phyloP scores from a whole-genome alignment of 768 basidiomycete genomes.

The Boletus edulis region DNA sequence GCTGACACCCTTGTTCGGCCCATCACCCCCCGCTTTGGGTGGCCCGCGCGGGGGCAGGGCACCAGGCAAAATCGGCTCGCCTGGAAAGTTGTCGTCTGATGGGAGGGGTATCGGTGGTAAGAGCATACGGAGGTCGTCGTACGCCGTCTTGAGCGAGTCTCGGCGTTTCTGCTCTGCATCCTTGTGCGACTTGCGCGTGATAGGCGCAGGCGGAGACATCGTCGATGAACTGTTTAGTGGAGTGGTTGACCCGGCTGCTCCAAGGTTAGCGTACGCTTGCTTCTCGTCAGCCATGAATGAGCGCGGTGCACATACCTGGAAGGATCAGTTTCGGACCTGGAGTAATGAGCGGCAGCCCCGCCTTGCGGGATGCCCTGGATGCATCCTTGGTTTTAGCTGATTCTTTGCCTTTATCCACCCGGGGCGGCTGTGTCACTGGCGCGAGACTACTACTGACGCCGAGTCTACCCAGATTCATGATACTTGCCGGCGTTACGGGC shows the following conservation, averaged over 20 bases:
- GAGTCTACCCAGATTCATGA: constrained; percentile 82
- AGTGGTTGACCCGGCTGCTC: constrained; percentile 34
- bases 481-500: constrained; percentile 88
- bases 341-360: constrained; percentile 38
- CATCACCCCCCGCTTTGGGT: constrained; percentile 79
- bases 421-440: constrained; percentile 24
- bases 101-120: constrained; percentile 88
- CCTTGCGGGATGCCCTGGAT: constrained; percentile 28
- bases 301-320: constrained; percentile 48
- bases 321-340: constrained; percentile 69
- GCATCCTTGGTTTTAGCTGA: constrained; percentile 29
- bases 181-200: constrained; percentile 85
- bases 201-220: constrained; percentile 37
- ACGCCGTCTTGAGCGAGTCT: constrained; percentile 94
- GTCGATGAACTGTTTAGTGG: constrained; percentile 25
- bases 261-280: constrained; percentile 1
- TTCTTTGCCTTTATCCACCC: constrained; percentile 28
- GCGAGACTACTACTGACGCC: constrained; percentile 48
- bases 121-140: constrained; percentile 76
- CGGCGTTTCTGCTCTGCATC: constrained; percentile 97
- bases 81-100: constrained; percentile 64
- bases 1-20: constrained; percentile 94
- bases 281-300: neutral
- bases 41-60: constrained; percentile 88
- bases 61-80: constrained; percentile 80